A percentile compares a stretch with the other conserved stretches of the same genome.
phyloP scores from a whole-genome alignment of 2,329 filamentous ascomycete genomes.

The Fusarium sp. region DNA sequence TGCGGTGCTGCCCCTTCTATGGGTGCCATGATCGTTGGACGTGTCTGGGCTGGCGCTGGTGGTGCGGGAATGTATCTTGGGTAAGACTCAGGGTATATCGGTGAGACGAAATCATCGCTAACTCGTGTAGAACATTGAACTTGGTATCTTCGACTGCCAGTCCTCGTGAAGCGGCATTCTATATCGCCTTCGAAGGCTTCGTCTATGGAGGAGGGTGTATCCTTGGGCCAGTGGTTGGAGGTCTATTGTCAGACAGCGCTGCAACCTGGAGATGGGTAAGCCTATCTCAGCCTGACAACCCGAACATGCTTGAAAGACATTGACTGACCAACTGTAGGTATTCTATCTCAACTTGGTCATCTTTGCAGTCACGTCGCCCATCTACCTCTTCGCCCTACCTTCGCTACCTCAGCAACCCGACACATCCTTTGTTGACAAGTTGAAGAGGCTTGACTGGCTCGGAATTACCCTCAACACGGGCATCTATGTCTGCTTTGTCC shows the following conservation, averaged over 20 bases:
- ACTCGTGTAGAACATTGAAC: slow-evolving; percentile 22
- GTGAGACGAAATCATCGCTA: background rate
- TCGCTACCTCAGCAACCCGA: slow-evolving; percentile 38
- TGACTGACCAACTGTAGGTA: slow-evolving; percentile 49
- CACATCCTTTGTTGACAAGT: slow-evolving; percentile 41
- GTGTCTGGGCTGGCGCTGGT: slow-evolving; percentile 56
- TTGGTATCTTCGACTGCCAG: slow-evolving; percentile 17
- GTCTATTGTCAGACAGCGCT: slow-evolving; percentile 42
- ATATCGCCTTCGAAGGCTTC: slow-evolving; percentile 42
- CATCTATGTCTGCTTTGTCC: slow-evolving; percentile 54
- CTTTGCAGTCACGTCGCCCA: slow-evolving; percentile 49
- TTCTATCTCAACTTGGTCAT: slow-evolving; percentile 66
- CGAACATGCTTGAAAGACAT: background rate
- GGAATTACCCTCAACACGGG: slow-evolving; percentile 58
- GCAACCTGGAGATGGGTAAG: slow-evolving; percentile 55
- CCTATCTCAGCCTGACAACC: too few relatives aligned
- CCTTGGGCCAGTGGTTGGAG: slow-evolving; percentile 32
- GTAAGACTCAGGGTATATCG: background rate
- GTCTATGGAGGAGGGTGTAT: slow-evolving; percentile 56
- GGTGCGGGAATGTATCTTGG: slow-evolving; percentile 46
- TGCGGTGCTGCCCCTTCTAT: slow-evolving; percentile 59
- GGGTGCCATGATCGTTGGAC: slow-evolving; percentile 59
- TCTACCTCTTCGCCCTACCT: slow-evolving; percentile 47
- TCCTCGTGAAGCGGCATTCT: slow-evolving; percentile 42
- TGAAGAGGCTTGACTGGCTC: slow-evolving; percentile 57